Base-by-base conservation (phyloP, 805 yeast species). In the Myxozyma geophila region DNA sequence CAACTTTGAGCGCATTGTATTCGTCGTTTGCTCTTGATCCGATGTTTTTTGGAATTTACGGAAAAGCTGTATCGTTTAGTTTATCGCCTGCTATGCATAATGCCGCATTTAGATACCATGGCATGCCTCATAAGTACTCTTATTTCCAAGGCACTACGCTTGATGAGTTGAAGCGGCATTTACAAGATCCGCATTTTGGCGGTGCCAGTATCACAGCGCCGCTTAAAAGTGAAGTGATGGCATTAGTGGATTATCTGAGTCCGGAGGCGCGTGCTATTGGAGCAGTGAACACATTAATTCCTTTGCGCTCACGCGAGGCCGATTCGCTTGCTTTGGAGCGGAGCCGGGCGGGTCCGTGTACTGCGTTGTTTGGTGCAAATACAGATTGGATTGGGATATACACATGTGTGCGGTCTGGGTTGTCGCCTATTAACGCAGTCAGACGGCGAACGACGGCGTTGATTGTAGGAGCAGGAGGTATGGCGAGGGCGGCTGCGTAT, bases 181-280 rank as follows among this genome's bases (percentile, higher is more conserved):
- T 47, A 0, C 17, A 23, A 8, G 41, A 47, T 23, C 54, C 48
- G 37, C 72, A 78, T 8, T 88, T 93, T 71, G 98, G 98, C 50
- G 99, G 98, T 15, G 85, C 89, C 67, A 92, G 96, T 4, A 90
- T 93, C 6, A 93, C 98, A 1, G 92, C 92, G 74, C 99, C 99
- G 2, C 79, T 92, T 73, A 93, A 93, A 74, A 72, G 90, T 61
- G 95, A 87, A 63, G 86, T 92, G 67, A 85, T 89, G 78, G 80
- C 85, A 69, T 82, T 84, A 68, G 82, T 87, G 68, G 80, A 81
- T 63, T 87, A 84, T 64, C 78, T 92, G 50, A 82, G 90, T 10
- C 87, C 84, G 13, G 84, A 95, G 28, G 98, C 96, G 13, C 75
- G 81, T 65, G 71, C 76, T n/a, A 90, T 93, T 71, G 98, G 98